A percentile compares a stretch with the other conserved stretches of the same genome.
phyloP scores from a whole-genome alignment of 176 grass and related monocot species.

The Cenchrus fungigraminus region DNA sequence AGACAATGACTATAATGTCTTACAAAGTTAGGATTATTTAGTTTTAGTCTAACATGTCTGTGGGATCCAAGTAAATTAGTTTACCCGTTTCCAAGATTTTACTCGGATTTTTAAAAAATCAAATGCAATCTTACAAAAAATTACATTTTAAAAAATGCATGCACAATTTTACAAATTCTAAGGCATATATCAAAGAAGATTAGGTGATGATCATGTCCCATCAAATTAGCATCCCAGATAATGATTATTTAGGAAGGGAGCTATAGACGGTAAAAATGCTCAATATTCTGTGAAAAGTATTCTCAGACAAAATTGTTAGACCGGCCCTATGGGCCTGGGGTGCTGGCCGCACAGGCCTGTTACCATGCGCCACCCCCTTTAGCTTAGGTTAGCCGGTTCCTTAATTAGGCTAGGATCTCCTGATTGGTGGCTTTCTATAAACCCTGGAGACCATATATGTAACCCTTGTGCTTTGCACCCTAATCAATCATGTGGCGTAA shows the following conservation, averaged over 20 bases:
- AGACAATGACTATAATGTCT: neutral
- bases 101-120: neutral
- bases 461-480: too few species aligned
- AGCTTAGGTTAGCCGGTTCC: too few species aligned
- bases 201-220: neutral
- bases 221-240: neutral
- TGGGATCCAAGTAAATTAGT: neutral
- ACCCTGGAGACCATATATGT: too few species aligned
- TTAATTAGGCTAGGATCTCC: too few species aligned
- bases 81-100: neutral
- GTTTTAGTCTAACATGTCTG: conserved; percentile 10
- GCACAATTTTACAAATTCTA: neutral
- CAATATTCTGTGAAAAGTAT: neutral
- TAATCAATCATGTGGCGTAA: neutral
- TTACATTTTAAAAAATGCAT: neutral
- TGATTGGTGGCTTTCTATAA: too few species aligned
- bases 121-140: neutral
- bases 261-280: neutral
- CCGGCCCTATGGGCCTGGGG: too few species aligned
- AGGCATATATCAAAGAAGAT: neutral
- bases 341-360: too few species aligned
- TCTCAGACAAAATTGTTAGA: neutral
- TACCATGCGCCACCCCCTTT: too few species aligned
- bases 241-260: neutral
- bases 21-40: neutral